Percentiles rank a stretch among this genome's conserved stretches.
phyloP scores from a whole-genome alignment of 495 filamentous ascomycete species.

The Niebla homalea region DNA sequence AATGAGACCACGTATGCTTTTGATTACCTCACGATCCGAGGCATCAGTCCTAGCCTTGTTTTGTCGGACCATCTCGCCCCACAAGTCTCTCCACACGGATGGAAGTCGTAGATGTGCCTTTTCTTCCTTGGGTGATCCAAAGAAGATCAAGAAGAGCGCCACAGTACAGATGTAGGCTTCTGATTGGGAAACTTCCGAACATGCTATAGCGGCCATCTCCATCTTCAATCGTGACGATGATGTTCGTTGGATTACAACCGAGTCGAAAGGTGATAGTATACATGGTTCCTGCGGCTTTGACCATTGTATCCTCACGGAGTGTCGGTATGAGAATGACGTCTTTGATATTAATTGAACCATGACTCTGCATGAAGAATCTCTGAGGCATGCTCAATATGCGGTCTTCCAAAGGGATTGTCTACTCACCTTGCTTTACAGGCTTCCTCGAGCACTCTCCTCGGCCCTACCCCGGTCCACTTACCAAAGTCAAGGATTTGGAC shows the following conservation, averaged over 20 bases:
- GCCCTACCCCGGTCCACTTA: slow-evolving; percentile 56
- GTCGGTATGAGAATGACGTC: slow-evolving; percentile 58
- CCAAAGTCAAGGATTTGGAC: slow-evolving; percentile 71
- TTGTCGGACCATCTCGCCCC: slow-evolving; percentile 57
- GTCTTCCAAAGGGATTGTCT: not conserved
- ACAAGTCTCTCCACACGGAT: slow-evolving; percentile 69
- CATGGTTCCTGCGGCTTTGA: slow-evolving; percentile 57
- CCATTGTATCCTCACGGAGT: slow-evolving; percentile 65
- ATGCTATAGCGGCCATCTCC: slow-evolving; percentile 63
- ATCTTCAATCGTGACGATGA: slow-evolving; percentile 30
- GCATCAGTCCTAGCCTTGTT: slow-evolving; percentile 58
- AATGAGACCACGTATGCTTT: slow-evolving; percentile 47
- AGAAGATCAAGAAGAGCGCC: slow-evolving; percentile 68
- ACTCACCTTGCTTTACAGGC: slow-evolving; percentile 67
- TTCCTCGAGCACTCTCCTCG: slow-evolving; percentile 67
- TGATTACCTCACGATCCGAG: slow-evolving; percentile 50
- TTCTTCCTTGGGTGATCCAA: slow-evolving; percentile 65
- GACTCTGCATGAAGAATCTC: slow-evolving; percentile 54
- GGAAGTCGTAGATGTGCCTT: slow-evolving; percentile 72
- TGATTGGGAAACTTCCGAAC: slow-evolving; percentile 64
- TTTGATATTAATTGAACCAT: slow-evolving; percentile 54
- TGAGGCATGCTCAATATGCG: slow-evolving; percentile 17
- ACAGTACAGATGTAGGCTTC: slow-evolving; percentile 75
- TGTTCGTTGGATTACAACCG: slow-evolving; percentile 32
- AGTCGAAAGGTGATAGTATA: slow-evolving; percentile 25